Base-by-base conservation (phyloP, 768 basidiomycete genomes). In the Rhizopogon salebrosus region DNA sequence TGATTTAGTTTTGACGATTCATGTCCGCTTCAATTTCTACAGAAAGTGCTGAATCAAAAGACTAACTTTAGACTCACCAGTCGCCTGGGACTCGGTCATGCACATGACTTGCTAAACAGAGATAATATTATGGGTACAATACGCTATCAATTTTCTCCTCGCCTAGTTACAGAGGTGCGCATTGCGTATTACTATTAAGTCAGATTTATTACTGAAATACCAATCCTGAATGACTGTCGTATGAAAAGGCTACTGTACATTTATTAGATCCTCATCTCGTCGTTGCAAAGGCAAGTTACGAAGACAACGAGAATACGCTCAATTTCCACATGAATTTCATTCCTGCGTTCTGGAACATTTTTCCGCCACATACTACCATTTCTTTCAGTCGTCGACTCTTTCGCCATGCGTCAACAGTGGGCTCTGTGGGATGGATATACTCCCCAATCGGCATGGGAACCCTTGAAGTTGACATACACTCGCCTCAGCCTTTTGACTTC, bases 61-160 rank as follows among this genome's bases (percentile, higher is more conserved):
- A 84, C 82, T 2, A 67, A 67, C 39, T 20, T 80, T 7, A 57
- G 64, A 20, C 58, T 82, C 23, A 68, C 71, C 49, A 71, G 73
- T 37, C 70, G 70, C 52, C 68, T 75, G 59, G 69, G 66, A 31
- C 41, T 57, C 2, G 56, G 58, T 29, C 11, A 59, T 46, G 56
- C 54, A 48, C 57, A 36, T 56, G 16, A 31, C 29, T 14, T 52
- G 10, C 58, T 57, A 40, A 64, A 59, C 20, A 60, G 67, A 9
- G 75, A 74, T 14, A 78, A 76, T 52, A 63, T 93, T 36, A 63
- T 81, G 23, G 89, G 87, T 35, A 89, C 89, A 2, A 67, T 94
- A 43, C 80, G 78, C 52, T 86, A 92, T 66, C 87, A 90, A 60
- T 83, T 82, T 62, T 89, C 88, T 26, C 87, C 89, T 13, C 79